Evolutionary conservation across 768 basidiomycete genomes (phyloP).

Genomic region (Infundibulicybe gibba): DNA sequence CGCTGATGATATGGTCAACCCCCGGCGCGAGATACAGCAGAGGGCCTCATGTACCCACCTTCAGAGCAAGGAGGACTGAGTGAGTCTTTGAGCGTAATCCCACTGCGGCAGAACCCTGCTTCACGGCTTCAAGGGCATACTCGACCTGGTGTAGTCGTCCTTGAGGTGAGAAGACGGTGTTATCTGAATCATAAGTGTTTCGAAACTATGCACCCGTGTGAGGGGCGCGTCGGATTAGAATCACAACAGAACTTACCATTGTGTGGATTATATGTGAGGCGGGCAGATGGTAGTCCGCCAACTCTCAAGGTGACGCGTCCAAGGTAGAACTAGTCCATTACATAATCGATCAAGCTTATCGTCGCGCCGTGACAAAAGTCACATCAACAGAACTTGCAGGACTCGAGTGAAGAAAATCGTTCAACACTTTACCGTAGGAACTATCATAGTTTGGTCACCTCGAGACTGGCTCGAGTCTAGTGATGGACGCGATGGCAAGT

Average conservation of each 20-base stretch:
- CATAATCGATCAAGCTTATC: not conserved
- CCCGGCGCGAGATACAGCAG: not conserved
- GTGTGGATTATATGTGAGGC: constrained; percentile 13
- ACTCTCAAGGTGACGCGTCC: constrained; percentile 23
- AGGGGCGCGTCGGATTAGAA: not conserved
- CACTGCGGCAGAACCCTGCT: constrained; percentile 99
- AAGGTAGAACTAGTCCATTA: not conserved
- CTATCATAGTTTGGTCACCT: no score
- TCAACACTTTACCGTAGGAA: no score
- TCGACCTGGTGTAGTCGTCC: constrained; percentile 96
- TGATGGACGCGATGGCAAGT: no score
- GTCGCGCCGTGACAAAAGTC: no score
- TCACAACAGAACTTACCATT: constrained; percentile 27
- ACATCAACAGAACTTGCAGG: no score
- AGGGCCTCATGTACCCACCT: constrained; percentile 46
- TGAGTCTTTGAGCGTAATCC: constrained; percentile 95
- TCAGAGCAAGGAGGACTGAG: constrained; percentile 86
- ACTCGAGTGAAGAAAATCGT: no score
- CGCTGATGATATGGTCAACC: constrained; percentile 47
- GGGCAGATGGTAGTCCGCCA: constrained; percentile 1
- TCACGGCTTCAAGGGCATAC: constrained; percentile 98
- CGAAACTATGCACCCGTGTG: constrained; percentile 57
- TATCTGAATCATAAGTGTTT: constrained; percentile 98
- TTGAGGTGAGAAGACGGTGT: constrained; percentile 96
- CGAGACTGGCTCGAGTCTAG: no score